A percentile compares a stretch with the other conserved stretches of the same genome.
phyloP scores from a whole-genome alignment of 1,284 basidiomycete genomes.

The Chalciporus sp. region DNA sequence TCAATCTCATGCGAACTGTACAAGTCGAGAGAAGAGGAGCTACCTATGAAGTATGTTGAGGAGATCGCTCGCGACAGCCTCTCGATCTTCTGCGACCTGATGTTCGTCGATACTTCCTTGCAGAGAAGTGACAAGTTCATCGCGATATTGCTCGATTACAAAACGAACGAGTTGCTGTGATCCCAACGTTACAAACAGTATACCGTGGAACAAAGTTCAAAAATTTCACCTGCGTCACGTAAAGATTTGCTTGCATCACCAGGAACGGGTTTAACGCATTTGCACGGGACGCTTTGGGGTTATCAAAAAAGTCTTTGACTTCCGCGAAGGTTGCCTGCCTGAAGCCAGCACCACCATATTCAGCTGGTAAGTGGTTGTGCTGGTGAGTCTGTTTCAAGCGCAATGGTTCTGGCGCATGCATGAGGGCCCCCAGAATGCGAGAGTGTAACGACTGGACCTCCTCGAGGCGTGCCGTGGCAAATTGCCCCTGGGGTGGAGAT shows the following conservation, averaged over 20 bases:
- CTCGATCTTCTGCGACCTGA: conserved; percentile 67
- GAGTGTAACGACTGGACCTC: conserved; percentile 77
- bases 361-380: conserved; percentile 52
- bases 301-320: conserved; percentile 87
- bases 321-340: conserved; percentile 80
- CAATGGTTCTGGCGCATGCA: conserved; percentile 70
- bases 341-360: conserved; percentile 70
- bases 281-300: conserved; percentile 80
- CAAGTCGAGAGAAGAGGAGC: conserved; percentile 4
- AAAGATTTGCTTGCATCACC: conserved; percentile 87
- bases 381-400: conserved; percentile 60
- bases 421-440: conserved; percentile 69
- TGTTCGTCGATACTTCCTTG: conserved; percentile 66
- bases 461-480: conserved; percentile 77
- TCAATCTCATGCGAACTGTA: conserved; percentile 1
- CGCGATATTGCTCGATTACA: conserved; percentile 85
- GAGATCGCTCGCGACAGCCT: conserved; percentile 78
- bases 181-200: background rate
- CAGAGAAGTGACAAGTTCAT: conserved; percentile 72
- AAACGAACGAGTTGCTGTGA: conserved; percentile 87
- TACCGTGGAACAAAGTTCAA: background rate
- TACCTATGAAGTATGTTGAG: conserved; percentile 81
- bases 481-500: conserved; percentile 79
- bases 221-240: conserved; percentile 75
- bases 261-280: conserved; percentile 85